phyloP scores from a whole-genome alignment of 2,329 filamentous ascomycete genomes.

The Uncinocarpus reesii region DNA sequence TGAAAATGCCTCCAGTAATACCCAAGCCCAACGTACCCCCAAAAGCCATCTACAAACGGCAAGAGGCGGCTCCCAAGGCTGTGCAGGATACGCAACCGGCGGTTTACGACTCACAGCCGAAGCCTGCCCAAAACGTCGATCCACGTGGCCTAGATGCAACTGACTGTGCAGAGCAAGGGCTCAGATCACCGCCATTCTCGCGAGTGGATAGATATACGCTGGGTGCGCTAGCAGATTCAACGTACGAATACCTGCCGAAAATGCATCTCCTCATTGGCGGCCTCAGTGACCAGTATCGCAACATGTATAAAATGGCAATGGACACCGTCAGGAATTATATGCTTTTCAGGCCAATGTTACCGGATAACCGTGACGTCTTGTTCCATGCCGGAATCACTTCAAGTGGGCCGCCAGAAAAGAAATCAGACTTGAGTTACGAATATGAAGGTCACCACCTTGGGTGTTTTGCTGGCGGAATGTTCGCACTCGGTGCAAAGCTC shows the following conservation, averaged over 20 bases:
- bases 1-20: not conserved
- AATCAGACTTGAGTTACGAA: conserved; percentile 25
- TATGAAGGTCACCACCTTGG: conserved; percentile 42
- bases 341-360: conserved; percentile 66
- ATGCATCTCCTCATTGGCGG: conserved; percentile 70
- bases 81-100: conserved; percentile 18
- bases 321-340: conserved; percentile 61
- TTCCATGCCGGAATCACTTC: conserved; percentile 50
- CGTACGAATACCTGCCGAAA: conserved; percentile 51
- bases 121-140: conserved; percentile 13
- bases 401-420: conserved; percentile 35
- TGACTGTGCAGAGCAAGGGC: conserved; percentile 33
- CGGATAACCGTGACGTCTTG: conserved; percentile 56
- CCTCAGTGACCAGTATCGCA: conserved; percentile 51
- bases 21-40: conserved; percentile 2
- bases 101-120: conserved; percentile 16
- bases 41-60: conserved; percentile 1
- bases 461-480: conserved; percentile 50
- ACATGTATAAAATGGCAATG: conserved; percentile 59
- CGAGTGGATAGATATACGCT: conserved; percentile 37
- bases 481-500: conserved; percentile 44
- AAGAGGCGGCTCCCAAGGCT: not conserved
- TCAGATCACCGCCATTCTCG: conserved; percentile 28
- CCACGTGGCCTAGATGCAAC: conserved; percentile 15
- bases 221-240: conserved; percentile 47